Evolutionary conservation across 257 asterid genomes (phyloP), one percentile per base, ranked within the genome.

Genomic region (Petunia axillaris): DNA sequence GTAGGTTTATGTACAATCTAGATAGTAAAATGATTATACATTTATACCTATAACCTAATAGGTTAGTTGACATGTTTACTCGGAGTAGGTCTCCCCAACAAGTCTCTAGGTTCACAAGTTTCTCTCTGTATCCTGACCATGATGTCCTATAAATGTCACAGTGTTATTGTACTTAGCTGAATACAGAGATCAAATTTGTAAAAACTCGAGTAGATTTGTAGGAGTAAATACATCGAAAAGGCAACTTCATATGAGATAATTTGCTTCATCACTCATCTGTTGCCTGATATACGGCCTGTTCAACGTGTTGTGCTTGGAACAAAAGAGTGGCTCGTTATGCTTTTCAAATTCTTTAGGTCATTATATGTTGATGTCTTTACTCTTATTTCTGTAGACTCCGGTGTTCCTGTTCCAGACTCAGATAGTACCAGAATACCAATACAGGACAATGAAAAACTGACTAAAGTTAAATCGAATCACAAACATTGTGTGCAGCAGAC

Each of bases 371-470:
- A 71, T 71, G 37, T 6, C 62, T 71, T 50, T 48, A 50, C 77
- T 35, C 9, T 35, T 43, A 35, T 44, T 71, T 71, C 50, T 71
- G 77, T 89, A 95, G 98, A 95, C 79, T 92, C 97, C 7, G 80
- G 86, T 81, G 46, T 84, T 81, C 93, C 90, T 40, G 82, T 84
- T 40, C 91, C 89, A 75, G 91, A 95, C 67, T 83, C 88, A 0
- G 78, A 35, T 73, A 50, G 78, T 73, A 50, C 46, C 46, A 73
- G 78, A 73, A 73, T 39, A 9, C 8, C 35, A 35, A 13, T 44
- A 11, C 78, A 77, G 79, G 70, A 74, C 37, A 90, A 85, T 39
- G 88, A 80, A 80, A 88, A 88, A 85, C 86, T 82, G 83, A n/a
- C 85, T 3, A 83, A 87, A 81, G 84, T 77, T 66, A 75, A 83